phyloP scores from a whole-genome alignment of 352 stramenopile species.

The Globisporangium irregulare region DNA sequence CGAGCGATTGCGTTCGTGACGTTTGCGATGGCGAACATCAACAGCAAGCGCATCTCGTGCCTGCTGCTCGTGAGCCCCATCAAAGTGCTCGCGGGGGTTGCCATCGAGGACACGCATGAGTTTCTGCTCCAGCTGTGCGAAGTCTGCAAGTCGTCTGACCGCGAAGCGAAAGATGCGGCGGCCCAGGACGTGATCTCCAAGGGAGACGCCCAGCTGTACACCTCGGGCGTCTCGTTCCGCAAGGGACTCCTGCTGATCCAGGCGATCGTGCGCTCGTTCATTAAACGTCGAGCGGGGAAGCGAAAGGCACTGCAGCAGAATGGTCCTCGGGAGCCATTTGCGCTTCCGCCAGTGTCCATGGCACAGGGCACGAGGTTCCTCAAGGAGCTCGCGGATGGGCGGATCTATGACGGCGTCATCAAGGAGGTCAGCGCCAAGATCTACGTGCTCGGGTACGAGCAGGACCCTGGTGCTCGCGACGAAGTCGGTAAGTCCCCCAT shows the following conservation, averaged over 20 bases:
- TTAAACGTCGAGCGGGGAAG: slow-evolving; percentile 40
- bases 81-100: slow-evolving; percentile 73
- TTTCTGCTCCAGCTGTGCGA: slow-evolving; percentile 74
- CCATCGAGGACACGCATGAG: slow-evolving; percentile 63
- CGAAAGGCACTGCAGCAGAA: slow-evolving; percentile 30
- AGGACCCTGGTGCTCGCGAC: slow-evolving; percentile 55
- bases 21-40: slow-evolving; percentile 42
- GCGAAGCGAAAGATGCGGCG: slow-evolving; percentile 48
- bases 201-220: slow-evolving; percentile 70
- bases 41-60: slow-evolving; percentile 52
- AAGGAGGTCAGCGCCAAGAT: slow-evolving; percentile 36
- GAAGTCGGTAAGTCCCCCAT: slow-evolving; percentile 47
- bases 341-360: slow-evolving; percentile 29
- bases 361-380: slow-evolving; percentile 59
- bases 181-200: slow-evolving; percentile 56
- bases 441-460: slow-evolving; percentile 60
- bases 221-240: slow-evolving; percentile 68
- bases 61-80: slow-evolving; percentile 80
- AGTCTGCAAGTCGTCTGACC: slow-evolving; percentile 47
- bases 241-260: slow-evolving; percentile 69
- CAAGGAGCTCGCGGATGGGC: slow-evolving; percentile 64
- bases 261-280: slow-evolving; percentile 63
- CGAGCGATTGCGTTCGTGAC: slow-evolving; percentile 74
- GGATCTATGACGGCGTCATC: slow-evolving; percentile 69
- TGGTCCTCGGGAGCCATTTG: slow-evolving; percentile 2